phyloP scores from a whole-genome alignment of 1,139 yeast genomes.

The Pichia sp. region DNA sequence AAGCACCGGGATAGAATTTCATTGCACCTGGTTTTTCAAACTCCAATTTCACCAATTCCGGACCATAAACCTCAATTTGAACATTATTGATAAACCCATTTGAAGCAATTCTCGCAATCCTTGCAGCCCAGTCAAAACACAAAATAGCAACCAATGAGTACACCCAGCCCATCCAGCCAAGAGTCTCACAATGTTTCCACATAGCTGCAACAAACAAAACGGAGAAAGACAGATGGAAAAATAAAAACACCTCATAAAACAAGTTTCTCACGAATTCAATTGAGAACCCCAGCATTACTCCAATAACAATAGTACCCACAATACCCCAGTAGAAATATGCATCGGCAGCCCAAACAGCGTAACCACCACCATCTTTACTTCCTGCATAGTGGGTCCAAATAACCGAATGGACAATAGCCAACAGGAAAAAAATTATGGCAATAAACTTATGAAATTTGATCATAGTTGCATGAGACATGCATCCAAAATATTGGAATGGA shows the following conservation, averaged over 20 bases:
- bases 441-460: slow-evolving; percentile 44
- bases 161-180: slow-evolving; percentile 44
- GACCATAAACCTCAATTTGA: slow-evolving; percentile 15
- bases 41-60: slow-evolving; percentile 41
- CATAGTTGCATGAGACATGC: slow-evolving; percentile 45
- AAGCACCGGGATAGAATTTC: slow-evolving; percentile 24
- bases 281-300: slow-evolving; percentile 43
- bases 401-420: slow-evolving; percentile 27
- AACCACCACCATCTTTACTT: slow-evolving; percentile 24
- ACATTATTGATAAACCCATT: slow-evolving; percentile 36
- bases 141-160: slow-evolving; percentile 38
- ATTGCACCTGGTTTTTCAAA: slow-evolving; percentile 20
- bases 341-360: slow-evolving; percentile 23
- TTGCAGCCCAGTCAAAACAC: slow-evolving; percentile 35
- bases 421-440: slow-evolving; percentile 35
- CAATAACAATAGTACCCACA: slow-evolving; percentile 41
- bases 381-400: slow-evolving; percentile 27
- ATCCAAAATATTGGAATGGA: slow-evolving; percentile 48
- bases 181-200: slow-evolving; percentile 36
- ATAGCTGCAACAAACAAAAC: slow-evolving; percentile 35
- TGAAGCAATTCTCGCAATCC: slow-evolving; percentile 32
- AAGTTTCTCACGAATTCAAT: slow-evolving; percentile 41
- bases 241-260: slow-evolving; percentile 41
- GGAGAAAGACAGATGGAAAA: slow-evolving; percentile 35
- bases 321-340: slow-evolving; percentile 41